Evolutionary conservation across 2,329 filamentous ascomycete species (phyloP).

Genomic region (Hymenoscyphus fraxineus): DNA sequence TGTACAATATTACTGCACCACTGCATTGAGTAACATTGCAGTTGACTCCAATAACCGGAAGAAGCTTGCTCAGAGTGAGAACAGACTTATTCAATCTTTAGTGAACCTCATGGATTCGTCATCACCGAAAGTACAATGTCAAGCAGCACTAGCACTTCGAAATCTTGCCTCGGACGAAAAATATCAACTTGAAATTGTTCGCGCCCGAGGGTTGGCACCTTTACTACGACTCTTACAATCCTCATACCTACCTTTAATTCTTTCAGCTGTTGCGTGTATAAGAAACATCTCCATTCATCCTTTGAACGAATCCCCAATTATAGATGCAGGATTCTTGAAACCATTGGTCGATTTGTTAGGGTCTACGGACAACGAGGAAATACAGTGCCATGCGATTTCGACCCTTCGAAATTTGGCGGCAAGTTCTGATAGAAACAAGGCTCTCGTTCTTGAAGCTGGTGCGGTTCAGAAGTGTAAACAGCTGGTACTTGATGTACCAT

Average conservation of each 20-base stretch:
- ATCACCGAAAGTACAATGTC: conserved; percentile 95
- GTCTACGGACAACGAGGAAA: conserved; percentile 96
- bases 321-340: conserved; percentile 92
- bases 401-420: conserved; percentile 93
- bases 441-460: conserved; percentile 91
- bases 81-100: conserved; percentile 85
- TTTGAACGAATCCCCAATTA: conserved; percentile 95
- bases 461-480: conserved; percentile 99
- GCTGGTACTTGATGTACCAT: conserved; percentile 84
- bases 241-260: conserved; percentile 89
- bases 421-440: conserved; percentile 96
- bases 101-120: conserved; percentile 97
- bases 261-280: conserved; percentile 96
- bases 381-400: conserved; percentile 97
- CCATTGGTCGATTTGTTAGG: conserved; percentile 90
- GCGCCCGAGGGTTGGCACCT: conserved; percentile 78
- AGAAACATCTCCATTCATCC: conserved; percentile 99
- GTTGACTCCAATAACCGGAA: conserved; percentile 89
- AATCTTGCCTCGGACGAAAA: conserved; percentile 98
- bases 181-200: conserved; percentile 96
- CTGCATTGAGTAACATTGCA: conserved; percentile 95
- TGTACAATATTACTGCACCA: conserved; percentile 99
- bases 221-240: conserved; percentile 89
- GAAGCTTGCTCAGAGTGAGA: conserved; percentile 85
- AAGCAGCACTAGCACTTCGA: conserved; percentile 87